Base-by-base conservation (phyloP, 1,139 yeast genomes). In the Saccharomyces pastorianus region DNA sequence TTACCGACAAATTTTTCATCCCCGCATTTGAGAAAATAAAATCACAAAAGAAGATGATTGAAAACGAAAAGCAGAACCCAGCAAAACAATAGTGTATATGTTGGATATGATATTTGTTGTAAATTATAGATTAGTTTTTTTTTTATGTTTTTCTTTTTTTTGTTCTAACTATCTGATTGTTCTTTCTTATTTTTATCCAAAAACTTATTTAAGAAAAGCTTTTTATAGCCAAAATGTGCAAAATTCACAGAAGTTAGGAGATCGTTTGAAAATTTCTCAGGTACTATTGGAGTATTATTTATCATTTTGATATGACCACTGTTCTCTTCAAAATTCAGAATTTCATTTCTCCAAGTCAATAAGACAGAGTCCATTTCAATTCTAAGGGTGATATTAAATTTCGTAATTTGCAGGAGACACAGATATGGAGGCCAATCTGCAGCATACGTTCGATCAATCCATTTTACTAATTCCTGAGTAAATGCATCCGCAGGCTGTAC, bases 1-100 rank as follows among this genome's bases (percentile, higher is more conserved):
- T 82, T 63, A 78, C 82, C 25, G 80, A 78, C 25, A 78, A 81
- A 61, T 87, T 85, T 67, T 79, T 81, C 46, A 80, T 82, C 41
- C 91, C 95, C 6, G 95, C 89, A 6, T 79, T 73, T 60, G 71
- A 81, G 64, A 84, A 85, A 68, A 38, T 38, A 38, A 38, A 20
- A 20, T 9, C 25, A 38, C 44, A 38, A 38, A 38, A 38, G 32
- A 53, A 55, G 34, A 57, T 49, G 29, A 20, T 11, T 46, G 48
- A 25, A 13, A 11, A 25, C 11, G 20, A 20, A 20, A 38, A 9
- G 25, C n/a, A 38, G 26, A 20, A 38, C 13, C 5, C 6, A 7
- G 44, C 6, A 38, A 20, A 20, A 38, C n/a, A 17, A 13, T 38
- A 20, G 25, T 38, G 7, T 7, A 38, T 20, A 17, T 34, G 23